phyloP scores from a whole-genome alignment of 768 basidiomycete species.

The Pisolithus marmoratus region DNA sequence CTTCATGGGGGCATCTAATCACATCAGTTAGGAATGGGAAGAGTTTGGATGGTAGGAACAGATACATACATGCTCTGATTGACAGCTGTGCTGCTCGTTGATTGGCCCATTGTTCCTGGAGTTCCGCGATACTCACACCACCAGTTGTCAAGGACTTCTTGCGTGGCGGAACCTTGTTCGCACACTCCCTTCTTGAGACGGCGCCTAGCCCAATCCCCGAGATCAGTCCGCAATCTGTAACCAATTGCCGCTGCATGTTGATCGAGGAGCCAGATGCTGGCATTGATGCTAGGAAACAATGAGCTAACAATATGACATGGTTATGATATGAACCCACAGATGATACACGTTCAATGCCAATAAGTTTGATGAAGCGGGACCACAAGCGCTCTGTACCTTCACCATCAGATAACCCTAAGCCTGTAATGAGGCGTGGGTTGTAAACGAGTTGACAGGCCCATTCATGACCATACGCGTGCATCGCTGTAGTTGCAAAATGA shows the following conservation, averaged over 20 bases:
- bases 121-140: not conserved
- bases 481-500: conserved; percentile 27
- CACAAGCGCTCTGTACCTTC: conserved; percentile 21
- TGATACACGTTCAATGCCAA: conserved; percentile 27
- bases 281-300: conserved; percentile 11
- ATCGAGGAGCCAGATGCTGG: conserved; percentile 31
- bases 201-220: conserved; percentile 29
- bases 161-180: conserved; percentile 3
- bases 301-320: not conserved
- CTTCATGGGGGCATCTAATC: conserved; percentile 24
- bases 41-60: not conserved
- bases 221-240: conserved; percentile 18
- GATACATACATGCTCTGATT: not conserved
- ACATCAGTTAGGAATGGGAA: conserved; percentile 10
- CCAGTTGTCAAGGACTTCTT: not conserved
- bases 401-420: conserved; percentile 5
- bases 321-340: conserved; percentile 22
- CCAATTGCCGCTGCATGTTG: conserved; percentile 24
- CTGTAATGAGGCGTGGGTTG: conserved; percentile 1
- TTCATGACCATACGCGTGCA: conserved; percentile 37
- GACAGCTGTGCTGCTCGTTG: conserved; percentile 4
- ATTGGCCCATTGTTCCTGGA: conserved; percentile 1
- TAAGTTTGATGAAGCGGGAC: conserved; percentile 30
- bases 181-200: conserved; percentile 14
- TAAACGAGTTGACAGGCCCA: conserved; percentile 21